Evolutionary conservation across 2,329 filamentous ascomycete genomes (phyloP).

Genomic region (Dothideomycetes sp.): DNA sequence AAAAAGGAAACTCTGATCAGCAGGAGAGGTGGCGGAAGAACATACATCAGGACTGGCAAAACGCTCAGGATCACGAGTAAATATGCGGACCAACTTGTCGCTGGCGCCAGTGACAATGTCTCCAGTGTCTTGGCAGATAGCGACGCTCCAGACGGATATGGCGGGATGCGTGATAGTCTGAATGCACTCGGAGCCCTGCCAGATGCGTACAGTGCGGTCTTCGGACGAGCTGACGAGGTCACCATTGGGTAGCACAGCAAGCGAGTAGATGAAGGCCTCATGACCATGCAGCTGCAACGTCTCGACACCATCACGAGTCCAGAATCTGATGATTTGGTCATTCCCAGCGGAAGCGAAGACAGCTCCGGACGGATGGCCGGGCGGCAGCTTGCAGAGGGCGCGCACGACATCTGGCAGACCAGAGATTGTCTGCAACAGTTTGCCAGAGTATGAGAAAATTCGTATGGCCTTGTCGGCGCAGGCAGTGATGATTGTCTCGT

Average conservation of each 20-base stretch:
- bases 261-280: conserved; percentile 87
- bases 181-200: conserved; percentile 71
- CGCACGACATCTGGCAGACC: conserved; percentile 75
- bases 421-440: conserved; percentile 52
- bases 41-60: conserved; percentile 58
- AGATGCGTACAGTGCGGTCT: conserved; percentile 85
- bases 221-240: conserved; percentile 87
- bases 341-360: conserved; percentile 95
- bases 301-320: conserved; percentile 68
- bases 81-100: conserved; percentile 75
- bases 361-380: conserved; percentile 65
- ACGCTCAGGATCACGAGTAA: conserved; percentile 61
- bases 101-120: conserved; percentile 93
- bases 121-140: conserved; percentile 68
- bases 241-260: conserved; percentile 66
- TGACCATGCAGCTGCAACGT: conserved; percentile 75
- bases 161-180: conserved; percentile 97
- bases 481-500: conserved; percentile 64
- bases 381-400: conserved; percentile 72
- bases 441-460: conserved; percentile 59
- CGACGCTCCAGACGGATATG: conserved; percentile 90
- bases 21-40: no score
- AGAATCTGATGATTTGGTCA: conserved; percentile 78
- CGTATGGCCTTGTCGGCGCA: conserved; percentile 86
- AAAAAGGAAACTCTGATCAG: no score